Evolutionary conservation across 2,329 filamentous ascomycete species (phyloP), one percentile per base, ranked within the genome.

Genomic region (Pseudopithomyces chartarum): DNA sequence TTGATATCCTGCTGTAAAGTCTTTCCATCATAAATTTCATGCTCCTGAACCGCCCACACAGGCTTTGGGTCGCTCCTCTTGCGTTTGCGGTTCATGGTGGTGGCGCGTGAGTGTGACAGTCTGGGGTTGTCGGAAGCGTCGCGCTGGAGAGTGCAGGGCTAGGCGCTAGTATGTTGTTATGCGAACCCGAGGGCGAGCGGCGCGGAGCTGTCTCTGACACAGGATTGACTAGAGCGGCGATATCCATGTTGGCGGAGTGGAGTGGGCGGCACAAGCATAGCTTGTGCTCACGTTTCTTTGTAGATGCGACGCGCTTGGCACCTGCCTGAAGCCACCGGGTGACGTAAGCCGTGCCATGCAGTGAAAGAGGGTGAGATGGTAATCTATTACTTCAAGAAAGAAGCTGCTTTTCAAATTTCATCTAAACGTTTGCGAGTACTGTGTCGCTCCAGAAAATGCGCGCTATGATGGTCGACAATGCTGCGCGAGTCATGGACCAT

Each of bases 1-100:
- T 68, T 58, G 39, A 42, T 48, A 11, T 70, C 62, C 19, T 67
- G 62, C 12, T 66, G 61, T 2, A 70, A 63, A 20, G 64, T 59
- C 38, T 71, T 63, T 38, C 63, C 68, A 4, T 59, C 56, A 32
- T 56, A 19, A 13, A 52, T 29, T 54, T 64, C 62, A 12, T 56
- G 19, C 56, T 73, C 71, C 43, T 61, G 63, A 42, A 69, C 62
- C 4, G 73, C 73, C 73, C 73, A 76, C 46, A 74, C 71, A 17
- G 73, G 73, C 52, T 73, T 74, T 13, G 73, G 67, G 42, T 75
- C 70, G 59, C 71, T 57, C 55, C 73, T 68, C 56, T 74, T 75
- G 60, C 73, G 71, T 60, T 73, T 74, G 59, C 64, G 60, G 23
- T 58, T 62, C 65, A 70, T 71, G 19, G 65, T 56, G 62, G 62